Base-by-base conservation (phyloP, 202 grass and related monocot genomes). In the Digitaria exilis region DNA sequence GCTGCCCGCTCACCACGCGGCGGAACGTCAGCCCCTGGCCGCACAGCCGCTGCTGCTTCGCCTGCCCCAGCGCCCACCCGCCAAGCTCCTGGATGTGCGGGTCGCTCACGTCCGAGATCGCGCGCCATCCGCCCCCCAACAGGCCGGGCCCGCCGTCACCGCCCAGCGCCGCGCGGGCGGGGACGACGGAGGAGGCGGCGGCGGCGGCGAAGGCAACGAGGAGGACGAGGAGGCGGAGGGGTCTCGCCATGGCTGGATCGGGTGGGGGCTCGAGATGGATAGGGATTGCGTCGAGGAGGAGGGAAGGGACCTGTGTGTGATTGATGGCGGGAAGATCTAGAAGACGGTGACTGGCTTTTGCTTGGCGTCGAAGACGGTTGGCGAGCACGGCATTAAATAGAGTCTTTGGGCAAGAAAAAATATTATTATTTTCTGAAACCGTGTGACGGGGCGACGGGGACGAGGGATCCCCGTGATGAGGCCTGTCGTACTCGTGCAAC, bases 31-130 rank as follows among this genome's bases (percentile, higher is more conserved):
- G 78, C 46, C 18, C 70, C 1, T 6, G 2, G 70, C 46, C 28
- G 46, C 46, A 31, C 35, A 86, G 59, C 9, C 22, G 48, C 11
- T 34, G 41, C 66, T 54, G 64, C 76, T 81, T 72, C 43, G 43
- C 34, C 35, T 77, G 64, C 42, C 25, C 34, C 29, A 94, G 80
- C 22, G 92, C 89, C 70, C 84, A 94, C 64, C 59, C 37, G 3
- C 79, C 86, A 10, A 91, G 83, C 66, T 89, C 62, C 48, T 77
- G 71, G 66, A 94, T 62, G 29, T 88, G 69, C 42, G 30, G 8
- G 22, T 84, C 82, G 4, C 29, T 34, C 75, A 69, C 65, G 87
- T 92, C 72, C 19, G 31, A 17, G 79, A 94, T 86, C 15, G 30
- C 70, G 25, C 12, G 22, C 87, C 89, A 92, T 65, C 92, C 84